Evolutionary conservation across 164 flowering plant species (phyloP), one percentile per base, ranked within the genome.

Genomic region (Nymphaea colorata): DNA sequence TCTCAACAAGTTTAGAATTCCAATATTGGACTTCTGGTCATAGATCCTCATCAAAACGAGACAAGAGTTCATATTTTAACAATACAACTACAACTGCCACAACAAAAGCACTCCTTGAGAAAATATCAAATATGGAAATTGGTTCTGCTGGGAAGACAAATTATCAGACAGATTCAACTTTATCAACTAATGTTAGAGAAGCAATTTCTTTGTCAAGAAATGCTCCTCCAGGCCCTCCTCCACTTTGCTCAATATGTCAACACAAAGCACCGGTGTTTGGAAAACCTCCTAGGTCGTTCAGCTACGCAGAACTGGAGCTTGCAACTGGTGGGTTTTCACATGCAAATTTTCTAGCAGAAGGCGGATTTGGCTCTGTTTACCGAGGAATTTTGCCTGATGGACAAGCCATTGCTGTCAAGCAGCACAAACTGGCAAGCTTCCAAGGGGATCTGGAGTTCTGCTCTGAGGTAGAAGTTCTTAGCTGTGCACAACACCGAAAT

Each of bases 401-500:
- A 12, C 93, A 82, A 75, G 85, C 87, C 4, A 69, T 94, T 72
- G 98, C 98, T 7, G 97, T 94, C 41, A 94, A 94, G 82, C 98
- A 91, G 64, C 87, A 89, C 71, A 94, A 89, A 76, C 61, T 80
- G 69, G 97, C 96, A 42, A 91, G 98, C 76, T 82, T 91, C 62
- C 98, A 91, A 73, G 97, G 97, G 44, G 97, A 94, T 76, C 72
- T 17, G 53, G 98, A 94, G 55, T 94, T 94, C 72, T 94, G 93
- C 82, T 84, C 96, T 0, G 98, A 94, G 78, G 97, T 94, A 59
- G 95, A 89, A 78, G 96, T 87, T 71, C 68, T 94, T 61, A 94
- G 96, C 77, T 89, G 98, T 73, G 98, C 97, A 61, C 98, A 94
- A 65, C 98, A 94, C 76, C 93, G 98, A 11, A 94, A 94, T 82